These are phyloP conservation scores for Tulasnella sp. DNA, from an alignment of 768 basidiomycete genomes.

Conservation along the genomic window DNA sequence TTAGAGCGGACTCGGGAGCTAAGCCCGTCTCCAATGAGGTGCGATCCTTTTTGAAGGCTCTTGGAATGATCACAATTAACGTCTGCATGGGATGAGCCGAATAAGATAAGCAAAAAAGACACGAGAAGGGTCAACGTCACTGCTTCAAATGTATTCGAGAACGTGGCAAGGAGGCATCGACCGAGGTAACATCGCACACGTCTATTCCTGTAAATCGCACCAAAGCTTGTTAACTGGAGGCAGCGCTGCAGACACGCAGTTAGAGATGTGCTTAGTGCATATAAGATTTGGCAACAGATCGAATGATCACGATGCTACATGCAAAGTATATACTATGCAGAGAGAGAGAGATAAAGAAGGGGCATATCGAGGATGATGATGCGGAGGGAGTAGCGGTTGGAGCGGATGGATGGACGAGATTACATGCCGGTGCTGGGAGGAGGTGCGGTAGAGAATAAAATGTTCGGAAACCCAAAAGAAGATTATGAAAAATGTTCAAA, in stretches of 20 bases:
- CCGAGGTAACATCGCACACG: background rate
- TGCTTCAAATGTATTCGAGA: background rate
- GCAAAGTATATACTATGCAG: background rate
- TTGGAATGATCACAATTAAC: background rate
- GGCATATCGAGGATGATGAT: background rate
- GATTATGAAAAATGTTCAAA: background rate
- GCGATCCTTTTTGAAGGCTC: background rate
- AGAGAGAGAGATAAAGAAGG: background rate
- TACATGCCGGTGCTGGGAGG: background rate
- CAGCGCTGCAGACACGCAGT: background rate
- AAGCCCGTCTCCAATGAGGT: background rate
- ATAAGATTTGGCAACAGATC: constrained; percentile 2
- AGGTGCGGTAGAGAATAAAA: background rate
- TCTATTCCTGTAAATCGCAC: background rate
- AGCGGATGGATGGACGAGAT: background rate
- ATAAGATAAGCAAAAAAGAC: background rate
- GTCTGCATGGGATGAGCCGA: background rate
- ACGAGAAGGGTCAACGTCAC: background rate
- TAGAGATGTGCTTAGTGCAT: background rate
- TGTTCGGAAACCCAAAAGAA: background rate
- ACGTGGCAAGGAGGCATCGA: background rate
- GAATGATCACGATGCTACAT: background rate
- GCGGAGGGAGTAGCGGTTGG: background rate
- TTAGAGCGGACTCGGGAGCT: background rate
- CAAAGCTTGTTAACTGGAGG: background rate